Conservation (phyloP, 176 grass and related monocot species). For the Bromus sterilis region DNA sequence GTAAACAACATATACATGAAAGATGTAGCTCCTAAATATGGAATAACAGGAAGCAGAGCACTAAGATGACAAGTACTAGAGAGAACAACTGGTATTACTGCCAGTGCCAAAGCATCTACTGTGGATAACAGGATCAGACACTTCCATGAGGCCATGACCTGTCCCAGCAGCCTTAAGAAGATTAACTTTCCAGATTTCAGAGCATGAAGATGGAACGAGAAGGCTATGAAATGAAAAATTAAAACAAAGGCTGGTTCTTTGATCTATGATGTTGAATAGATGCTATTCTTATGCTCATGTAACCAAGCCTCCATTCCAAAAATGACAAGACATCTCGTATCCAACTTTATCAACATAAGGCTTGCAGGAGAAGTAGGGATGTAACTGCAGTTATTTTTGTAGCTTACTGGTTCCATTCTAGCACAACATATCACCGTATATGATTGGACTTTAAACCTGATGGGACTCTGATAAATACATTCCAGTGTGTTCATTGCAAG, state of each 20-base stretch:
- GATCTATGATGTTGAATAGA: background rate
- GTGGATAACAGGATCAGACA: background rate
- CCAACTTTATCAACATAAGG: background rate
- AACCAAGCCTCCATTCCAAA: background rate
- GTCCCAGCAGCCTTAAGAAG: background rate
- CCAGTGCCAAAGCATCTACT: background rate
- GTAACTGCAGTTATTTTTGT: background rate
- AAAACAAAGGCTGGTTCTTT: background rate
- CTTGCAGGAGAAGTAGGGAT: background rate
- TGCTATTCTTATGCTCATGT: background rate
- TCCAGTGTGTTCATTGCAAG: background rate
- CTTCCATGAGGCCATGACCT: background rate
- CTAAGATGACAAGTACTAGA: background rate
- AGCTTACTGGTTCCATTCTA: background rate
- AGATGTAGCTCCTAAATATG: background rate
- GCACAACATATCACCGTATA: background rate
- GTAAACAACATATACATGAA: background rate
- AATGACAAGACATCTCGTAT: background rate
- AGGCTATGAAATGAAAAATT: background rate
- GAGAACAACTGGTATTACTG: background rate
- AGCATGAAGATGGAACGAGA: background rate
- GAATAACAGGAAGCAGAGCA: background rate
- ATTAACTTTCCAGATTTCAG: background rate
- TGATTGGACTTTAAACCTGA: background rate
- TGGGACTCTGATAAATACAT: background rate